A percentile compares a stretch with the other conserved stretches of the same genome.
These are phyloP conservation scores for Beauveria rudraprayagi DNA, from an alignment of 2,329 filamentous ascomycete species.

Conservation along the genomic window DNA sequence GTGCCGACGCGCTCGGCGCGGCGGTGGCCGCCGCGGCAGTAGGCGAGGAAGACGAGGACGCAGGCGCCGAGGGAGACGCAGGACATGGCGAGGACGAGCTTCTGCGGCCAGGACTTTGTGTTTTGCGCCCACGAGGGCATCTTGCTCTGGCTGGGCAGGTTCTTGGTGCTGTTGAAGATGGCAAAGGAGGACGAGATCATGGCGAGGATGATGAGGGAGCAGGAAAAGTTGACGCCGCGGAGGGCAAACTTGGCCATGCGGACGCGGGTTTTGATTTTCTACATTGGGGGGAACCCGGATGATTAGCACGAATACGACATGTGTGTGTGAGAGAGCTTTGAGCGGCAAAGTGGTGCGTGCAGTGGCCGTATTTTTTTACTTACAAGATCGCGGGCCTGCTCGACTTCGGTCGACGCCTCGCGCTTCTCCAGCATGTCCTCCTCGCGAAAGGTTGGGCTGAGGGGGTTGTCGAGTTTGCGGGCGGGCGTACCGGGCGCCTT, in stretches of 20 bases:
- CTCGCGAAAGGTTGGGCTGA: constrained; percentile 87
- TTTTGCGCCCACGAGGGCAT: constrained; percentile 76
- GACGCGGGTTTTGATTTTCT: constrained; percentile 91
- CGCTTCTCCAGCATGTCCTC: constrained; percentile 81
- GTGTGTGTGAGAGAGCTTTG: too few species aligned
- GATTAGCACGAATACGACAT: too few species aligned
- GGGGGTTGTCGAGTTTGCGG: constrained; percentile 62
- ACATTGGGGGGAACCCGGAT: neutral
- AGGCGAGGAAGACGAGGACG: constrained; percentile 71
- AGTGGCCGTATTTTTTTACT: constrained; percentile 27
- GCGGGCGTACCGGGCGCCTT: constrained; percentile 78
- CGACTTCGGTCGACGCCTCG: constrained; percentile 72
- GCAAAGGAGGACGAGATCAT: constrained; percentile 83
- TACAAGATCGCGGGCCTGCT: constrained; percentile 84
- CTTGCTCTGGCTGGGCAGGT: constrained; percentile 65
- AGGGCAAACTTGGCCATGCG: constrained; percentile 90
- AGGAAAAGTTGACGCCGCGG: constrained; percentile 94
- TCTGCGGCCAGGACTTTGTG: constrained; percentile 84
- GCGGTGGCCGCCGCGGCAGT: constrained; percentile 80
- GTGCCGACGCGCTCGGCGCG: constrained; percentile 87
- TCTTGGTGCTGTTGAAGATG: constrained; percentile 84
- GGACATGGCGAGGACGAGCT: constrained; percentile 69
- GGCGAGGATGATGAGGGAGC: constrained; percentile 85
- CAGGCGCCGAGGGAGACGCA: constrained; percentile 75
- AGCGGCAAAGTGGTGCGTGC: too few species aligned